Evolutionary conservation across 164 flowering plant genomes (phyloP).

Genomic region (Piper longum): DNA sequence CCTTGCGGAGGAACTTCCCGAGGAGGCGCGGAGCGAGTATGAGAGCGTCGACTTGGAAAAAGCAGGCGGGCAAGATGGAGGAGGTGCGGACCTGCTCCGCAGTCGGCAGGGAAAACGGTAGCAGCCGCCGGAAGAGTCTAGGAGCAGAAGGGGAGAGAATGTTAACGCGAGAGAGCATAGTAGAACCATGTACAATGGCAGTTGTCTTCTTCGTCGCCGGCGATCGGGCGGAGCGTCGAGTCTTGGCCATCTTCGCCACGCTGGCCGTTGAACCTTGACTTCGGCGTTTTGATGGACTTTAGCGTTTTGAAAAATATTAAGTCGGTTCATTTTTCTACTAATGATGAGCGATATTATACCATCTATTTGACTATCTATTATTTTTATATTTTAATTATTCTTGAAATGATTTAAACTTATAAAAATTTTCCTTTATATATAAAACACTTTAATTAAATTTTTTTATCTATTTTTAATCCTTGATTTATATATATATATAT

Average conservation of each 20-base stretch:
- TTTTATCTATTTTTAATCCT: too few relatives aligned
- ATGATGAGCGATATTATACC: too few relatives aligned
- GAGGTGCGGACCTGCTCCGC: neutral
- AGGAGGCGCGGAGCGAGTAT: constrained; percentile 88
- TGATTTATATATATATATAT: too few relatives aligned
- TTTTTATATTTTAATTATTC: too few relatives aligned
- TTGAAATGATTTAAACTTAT: too few relatives aligned
- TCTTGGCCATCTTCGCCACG: neutral
- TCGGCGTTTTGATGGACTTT: too few relatives aligned
- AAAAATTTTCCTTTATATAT: too few relatives aligned
- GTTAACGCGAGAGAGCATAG: neutral
- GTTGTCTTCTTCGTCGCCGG: neutral
- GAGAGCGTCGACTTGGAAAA: constrained; percentile 77
- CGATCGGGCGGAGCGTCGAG: neutral
- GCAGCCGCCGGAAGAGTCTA: neutral
- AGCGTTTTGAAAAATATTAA: too few relatives aligned
- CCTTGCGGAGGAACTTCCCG: constrained; percentile 75
- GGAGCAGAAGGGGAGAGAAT: neutral
- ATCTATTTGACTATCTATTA: too few relatives aligned
- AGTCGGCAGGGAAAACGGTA: constrained; percentile 2
- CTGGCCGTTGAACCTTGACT: too few relatives aligned
- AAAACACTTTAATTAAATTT: too few relatives aligned
- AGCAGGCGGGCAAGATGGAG: constrained; percentile 31
- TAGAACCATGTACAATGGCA: neutral
- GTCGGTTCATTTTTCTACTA: too few relatives aligned